Percentiles rank a stretch among this genome's conserved stretches.
phyloP scores from a whole-genome alignment of 371 early-diverging fungal genomes.

The Lichtheimia ornata region DNA sequence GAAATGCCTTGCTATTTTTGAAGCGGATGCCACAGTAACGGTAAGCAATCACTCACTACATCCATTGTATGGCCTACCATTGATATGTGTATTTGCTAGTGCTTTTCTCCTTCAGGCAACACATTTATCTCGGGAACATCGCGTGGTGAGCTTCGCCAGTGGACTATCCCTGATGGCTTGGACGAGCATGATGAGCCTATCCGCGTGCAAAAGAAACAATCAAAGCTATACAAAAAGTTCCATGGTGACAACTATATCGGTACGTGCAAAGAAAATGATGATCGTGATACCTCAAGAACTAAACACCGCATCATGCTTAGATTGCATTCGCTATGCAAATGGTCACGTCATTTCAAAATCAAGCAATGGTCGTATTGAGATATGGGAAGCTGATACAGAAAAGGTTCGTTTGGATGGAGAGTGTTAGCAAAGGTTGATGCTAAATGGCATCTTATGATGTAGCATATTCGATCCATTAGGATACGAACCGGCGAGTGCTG shows the following conservation, averaged over 20 bases:
- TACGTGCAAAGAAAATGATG: slow-evolving; percentile 2
- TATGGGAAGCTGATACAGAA: slow-evolving; percentile 64
- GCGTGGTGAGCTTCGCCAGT: slow-evolving; percentile 60
- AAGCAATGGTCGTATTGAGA: slow-evolving; percentile 72
- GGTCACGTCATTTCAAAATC: slow-evolving; percentile 72
- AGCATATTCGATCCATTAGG: slow-evolving; percentile 32
- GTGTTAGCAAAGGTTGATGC: too few relatives aligned
- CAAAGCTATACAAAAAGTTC: slow-evolving; percentile 35
- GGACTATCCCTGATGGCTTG: slow-evolving; percentile 51
- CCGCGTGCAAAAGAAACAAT: slow-evolving; percentile 31
- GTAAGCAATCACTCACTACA: slow-evolving; percentile 34
- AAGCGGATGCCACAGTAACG: slow-evolving; percentile 61
- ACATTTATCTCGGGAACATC: slow-evolving; percentile 59
- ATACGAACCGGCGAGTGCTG: slow-evolving; percentile 41
- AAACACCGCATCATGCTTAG: slow-evolving; percentile 21
- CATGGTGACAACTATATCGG: slow-evolving; percentile 47
- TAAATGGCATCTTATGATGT: too few relatives aligned
- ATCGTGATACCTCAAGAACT: too few relatives aligned
- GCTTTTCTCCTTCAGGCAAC: slow-evolving; percentile 59
- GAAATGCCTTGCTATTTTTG: slow-evolving; percentile 65
- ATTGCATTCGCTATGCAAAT: slow-evolving; percentile 70
- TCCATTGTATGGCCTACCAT: too few relatives aligned
- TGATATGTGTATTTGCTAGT: slow-evolving; percentile 28
- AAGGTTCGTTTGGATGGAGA: neutral
- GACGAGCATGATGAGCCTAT: slow-evolving; percentile 33